Percentiles rank a stretch among this genome's conserved stretches.
Evolutionary conservation across 129 eudicot genomes (phyloP).

Genomic region (Solidago caesia): DNA sequence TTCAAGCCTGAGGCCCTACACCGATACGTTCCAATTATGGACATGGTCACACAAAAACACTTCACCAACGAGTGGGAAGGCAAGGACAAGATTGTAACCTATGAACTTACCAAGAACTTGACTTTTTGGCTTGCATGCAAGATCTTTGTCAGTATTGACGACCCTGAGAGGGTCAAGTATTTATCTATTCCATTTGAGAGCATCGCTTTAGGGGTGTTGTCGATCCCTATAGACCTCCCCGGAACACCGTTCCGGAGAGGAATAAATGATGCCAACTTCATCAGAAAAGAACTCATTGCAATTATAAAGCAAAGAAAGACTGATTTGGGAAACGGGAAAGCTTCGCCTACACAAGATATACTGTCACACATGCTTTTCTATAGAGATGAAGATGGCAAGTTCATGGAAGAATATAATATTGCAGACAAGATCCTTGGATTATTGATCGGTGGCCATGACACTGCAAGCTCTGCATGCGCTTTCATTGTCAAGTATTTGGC

Average conservation of each 20-base stretch:
- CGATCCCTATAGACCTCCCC: slow-evolving; percentile 51
- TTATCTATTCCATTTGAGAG: slow-evolving; percentile 32
- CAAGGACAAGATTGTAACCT: slow-evolving; percentile 26
- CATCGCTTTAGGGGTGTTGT: slow-evolving; percentile 34
- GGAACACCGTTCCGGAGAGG: slow-evolving; percentile 44
- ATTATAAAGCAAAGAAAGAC: slow-evolving; percentile 41
- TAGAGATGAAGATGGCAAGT: no score
- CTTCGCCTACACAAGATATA: slow-evolving; percentile 43
- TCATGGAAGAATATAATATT: no score
- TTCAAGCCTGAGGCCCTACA: slow-evolving; percentile 44
- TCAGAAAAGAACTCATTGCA: slow-evolving; percentile 34
- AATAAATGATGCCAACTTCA: slow-evolving; percentile 39
- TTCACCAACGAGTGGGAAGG: slow-evolving; percentile 41
- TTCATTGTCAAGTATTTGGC: no score
- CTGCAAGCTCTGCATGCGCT: no score
- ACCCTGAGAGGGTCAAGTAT: slow-evolving; percentile 30
- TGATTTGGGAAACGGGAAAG: slow-evolving; percentile 45
- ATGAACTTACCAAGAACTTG: slow-evolving; percentile 34
- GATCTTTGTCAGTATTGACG: slow-evolving; percentile 50
- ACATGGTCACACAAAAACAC: slow-evolving; percentile 37
- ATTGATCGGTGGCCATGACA: no score
- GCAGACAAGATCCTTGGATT: no score
- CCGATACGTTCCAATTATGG: slow-evolving; percentile 43
- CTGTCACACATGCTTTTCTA: slow-evolving; percentile 50
- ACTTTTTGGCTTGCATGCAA: slow-evolving; percentile 46